These are phyloP conservation scores for Diplogelasinospora grovesii DNA, from an alignment of 495 filamentous ascomycete species.

Conservation along the genomic window DNA sequence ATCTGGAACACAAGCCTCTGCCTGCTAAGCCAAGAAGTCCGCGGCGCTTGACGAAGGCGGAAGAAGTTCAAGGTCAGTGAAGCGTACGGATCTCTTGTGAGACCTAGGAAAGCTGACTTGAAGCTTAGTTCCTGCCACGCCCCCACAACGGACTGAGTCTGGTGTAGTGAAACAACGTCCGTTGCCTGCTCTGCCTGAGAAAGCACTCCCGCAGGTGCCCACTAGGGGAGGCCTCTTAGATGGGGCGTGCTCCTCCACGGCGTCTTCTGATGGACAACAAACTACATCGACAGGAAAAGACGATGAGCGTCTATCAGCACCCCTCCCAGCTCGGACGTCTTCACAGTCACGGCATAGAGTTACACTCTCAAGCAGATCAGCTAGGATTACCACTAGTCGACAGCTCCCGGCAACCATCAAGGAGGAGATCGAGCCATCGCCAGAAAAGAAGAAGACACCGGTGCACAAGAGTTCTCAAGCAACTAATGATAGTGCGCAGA, in stretches of 20 bases:
- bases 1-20: constrained; percentile 10
- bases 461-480: background rate
- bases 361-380: constrained; percentile 4
- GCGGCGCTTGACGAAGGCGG: too few species aligned
- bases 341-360: constrained; percentile 9
- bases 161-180: too few species aligned
- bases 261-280: too few species aligned
- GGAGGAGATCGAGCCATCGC: constrained; percentile 26
- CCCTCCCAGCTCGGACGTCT: constrained; percentile 4
- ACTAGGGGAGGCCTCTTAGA: too few species aligned
- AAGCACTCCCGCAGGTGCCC: too few species aligned
- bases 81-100: too few species aligned
- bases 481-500: background rate
- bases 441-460: constrained; percentile 4
- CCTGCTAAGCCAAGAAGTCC: constrained; percentile 7
- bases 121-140: too few species aligned
- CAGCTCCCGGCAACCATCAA: constrained; percentile 18
- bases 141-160: too few species aligned
- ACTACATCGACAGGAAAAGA: background rate
- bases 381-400: constrained; percentile 2
- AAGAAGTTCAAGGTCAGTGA: too few species aligned
- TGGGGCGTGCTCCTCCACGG: too few species aligned
- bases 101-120: too few species aligned
- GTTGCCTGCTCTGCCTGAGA: too few species aligned
- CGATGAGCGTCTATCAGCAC: constrained; percentile 9